Evolutionary conservation across 2,329 filamentous ascomycete genomes (phyloP).

Genomic region (Fusarium succisae): DNA sequence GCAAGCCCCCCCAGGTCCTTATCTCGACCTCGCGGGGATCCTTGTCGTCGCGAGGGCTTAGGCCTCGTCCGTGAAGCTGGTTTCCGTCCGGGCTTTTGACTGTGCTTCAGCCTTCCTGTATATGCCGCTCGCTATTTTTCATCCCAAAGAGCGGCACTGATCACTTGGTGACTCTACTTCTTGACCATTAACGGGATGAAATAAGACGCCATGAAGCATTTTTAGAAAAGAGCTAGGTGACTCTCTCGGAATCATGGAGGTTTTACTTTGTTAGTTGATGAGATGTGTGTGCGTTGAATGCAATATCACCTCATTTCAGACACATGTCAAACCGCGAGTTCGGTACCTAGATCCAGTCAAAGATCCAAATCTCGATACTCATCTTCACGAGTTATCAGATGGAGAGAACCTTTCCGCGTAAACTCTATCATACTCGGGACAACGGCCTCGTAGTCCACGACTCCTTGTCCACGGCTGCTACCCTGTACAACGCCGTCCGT

Average conservation of each 20-base stretch:
- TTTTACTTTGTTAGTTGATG: neutral
- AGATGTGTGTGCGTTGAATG: neutral
- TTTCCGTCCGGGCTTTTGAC: constrained; percentile 2
- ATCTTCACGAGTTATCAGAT: neutral
- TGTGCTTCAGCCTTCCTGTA: neutral
- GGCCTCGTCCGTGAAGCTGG: constrained; percentile 6
- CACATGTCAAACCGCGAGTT: neutral
- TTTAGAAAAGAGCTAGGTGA: neutral
- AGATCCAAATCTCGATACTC: neutral
- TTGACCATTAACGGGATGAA: neutral
- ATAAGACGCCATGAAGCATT: neutral
- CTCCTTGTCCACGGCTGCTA: neutral
- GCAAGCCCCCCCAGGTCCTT: neutral
- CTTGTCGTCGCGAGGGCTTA: neutral
- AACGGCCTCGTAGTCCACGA: neutral
- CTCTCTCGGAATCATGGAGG: neutral
- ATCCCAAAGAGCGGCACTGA: constrained; percentile 3
- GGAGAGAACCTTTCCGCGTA: neutral
- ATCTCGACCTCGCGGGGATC: constrained; percentile 11
- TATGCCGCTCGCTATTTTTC: constrained; percentile 10
- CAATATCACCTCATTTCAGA: neutral
- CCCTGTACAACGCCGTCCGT: neutral
- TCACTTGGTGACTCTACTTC: constrained; percentile 5
- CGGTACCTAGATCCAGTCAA: neutral
- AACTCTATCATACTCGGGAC: neutral